Evolutionary conservation across 1,284 basidiomycete species (phyloP), one percentile per base, ranked within the genome.

Genomic region (Neolentinus lepideus): DNA sequence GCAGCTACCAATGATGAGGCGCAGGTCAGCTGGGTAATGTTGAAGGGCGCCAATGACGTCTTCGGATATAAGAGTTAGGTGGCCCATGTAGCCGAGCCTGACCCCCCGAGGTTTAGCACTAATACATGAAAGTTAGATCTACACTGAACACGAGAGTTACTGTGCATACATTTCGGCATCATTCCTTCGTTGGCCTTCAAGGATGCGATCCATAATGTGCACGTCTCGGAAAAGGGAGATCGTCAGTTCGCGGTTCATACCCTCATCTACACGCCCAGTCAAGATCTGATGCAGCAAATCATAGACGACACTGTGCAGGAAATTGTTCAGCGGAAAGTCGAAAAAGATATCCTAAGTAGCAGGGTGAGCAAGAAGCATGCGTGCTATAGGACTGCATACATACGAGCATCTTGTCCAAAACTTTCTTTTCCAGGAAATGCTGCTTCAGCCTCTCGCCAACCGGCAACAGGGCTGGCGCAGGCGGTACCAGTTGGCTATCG

Each of bases 301-400:
- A 67, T 99, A 99, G 16, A 98, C 94, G 14, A 96, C 90, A 64
- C 94, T 95, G 69, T 99, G 97, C 45, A 99, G 73, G 68, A 99
- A 98, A 67, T 99, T 98, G 75, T 99, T 98, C 89, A 93, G 94
- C 0, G 94, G 94, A 64, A 90, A 97, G 58, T 92, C 85, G 68
- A 98, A 98, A 76, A 99, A 98, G 38, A 98, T 75, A 63, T 94
- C 89, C 90, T 93, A n/a, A 21, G 62, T 47, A 62, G 36, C 33
- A 38, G 31, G 27, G n/a, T n/a, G n/a, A n/a, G n/a, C n/a, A n/a
- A n/a, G n/a, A n/a, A n/a, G n/a, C n/a, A n/a, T n/a, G n/a, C n/a
- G n/a, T n/a, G n/a, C n/a, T n/a, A n/a, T n/a, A n/a, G n/a, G n/a
- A 33, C 57, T 48, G 56, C 33, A 25, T 25, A 75, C 86, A 63